Evolutionary conservation across 2,329 filamentous ascomycete genomes (phyloP).

Genomic region (Fusarium sublunatum): DNA sequence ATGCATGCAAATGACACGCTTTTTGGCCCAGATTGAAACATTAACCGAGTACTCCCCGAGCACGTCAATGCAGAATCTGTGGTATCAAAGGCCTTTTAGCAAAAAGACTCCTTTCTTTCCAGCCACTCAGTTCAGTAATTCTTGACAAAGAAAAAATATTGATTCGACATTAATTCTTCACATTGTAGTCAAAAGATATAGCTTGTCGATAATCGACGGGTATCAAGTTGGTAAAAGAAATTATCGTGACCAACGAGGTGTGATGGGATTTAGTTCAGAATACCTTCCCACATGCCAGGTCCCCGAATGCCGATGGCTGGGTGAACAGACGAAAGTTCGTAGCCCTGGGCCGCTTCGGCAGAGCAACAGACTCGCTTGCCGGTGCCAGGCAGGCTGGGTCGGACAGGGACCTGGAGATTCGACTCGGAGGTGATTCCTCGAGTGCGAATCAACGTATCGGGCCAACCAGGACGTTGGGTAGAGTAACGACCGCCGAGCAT

Average conservation of each 20-base stretch:
- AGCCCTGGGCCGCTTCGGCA: conserved; percentile 64
- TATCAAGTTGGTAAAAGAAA: conserved; percentile 37
- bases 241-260: conserved; percentile 32
- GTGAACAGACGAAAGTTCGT: conserved; percentile 60
- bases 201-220: conserved; percentile 35
- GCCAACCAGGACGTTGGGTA: conserved; percentile 48
- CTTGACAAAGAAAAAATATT: conserved; percentile 47
- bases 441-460: conserved; percentile 54
- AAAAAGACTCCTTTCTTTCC: conserved; percentile 48
- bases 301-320: conserved; percentile 63
- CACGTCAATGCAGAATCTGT: conserved; percentile 45
- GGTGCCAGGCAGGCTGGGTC: conserved; percentile 59
- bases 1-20: conserved; percentile 57
- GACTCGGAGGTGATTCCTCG: conserved; percentile 42
- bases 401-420: conserved; percentile 54
- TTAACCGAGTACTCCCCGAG: conserved; percentile 51
- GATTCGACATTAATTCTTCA: conserved; percentile 44
- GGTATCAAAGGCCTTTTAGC: conserved; percentile 49
- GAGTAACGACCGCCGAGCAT: conserved; percentile 60
- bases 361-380: conserved; percentile 76
- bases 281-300: conserved; percentile 74
- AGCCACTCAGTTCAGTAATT: conserved; percentile 40
- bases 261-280: conserved; percentile 61
- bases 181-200: conserved; percentile 36
- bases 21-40: conserved; percentile 52